Evolutionary conservation across 805 yeast genomes (phyloP).

Genomic region (Pichia gijzeniarum): DNA sequence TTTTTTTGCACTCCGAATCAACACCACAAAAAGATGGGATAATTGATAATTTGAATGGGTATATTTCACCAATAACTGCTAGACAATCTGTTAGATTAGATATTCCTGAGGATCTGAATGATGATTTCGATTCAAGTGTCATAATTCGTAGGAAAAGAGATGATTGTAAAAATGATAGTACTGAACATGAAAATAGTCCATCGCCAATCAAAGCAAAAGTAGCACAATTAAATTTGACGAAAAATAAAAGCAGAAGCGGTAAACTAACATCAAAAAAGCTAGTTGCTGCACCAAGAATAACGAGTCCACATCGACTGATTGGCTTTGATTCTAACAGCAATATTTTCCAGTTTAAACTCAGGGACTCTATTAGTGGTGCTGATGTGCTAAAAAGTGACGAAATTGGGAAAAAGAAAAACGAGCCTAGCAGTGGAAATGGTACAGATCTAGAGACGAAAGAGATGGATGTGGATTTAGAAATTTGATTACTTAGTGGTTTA

Average conservation of each 20-base stretch:
- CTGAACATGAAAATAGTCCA: background rate
- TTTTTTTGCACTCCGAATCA: conserved; percentile 6
- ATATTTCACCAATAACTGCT: background rate
- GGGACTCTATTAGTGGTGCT: conserved; percentile 1
- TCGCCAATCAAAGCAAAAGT: too few species aligned
- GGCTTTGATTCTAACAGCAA: conserved; percentile 13
- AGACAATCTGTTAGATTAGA: background rate
- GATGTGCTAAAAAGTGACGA: background rate
- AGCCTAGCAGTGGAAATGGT: background rate
- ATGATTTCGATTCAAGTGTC: conserved; percentile 8
- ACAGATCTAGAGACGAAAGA: too few species aligned
- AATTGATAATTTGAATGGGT: background rate
- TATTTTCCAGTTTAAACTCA: conserved; percentile 5
- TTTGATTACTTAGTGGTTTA: too few species aligned
- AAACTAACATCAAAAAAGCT: conserved; percentile 13
- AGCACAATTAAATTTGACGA: background rate
- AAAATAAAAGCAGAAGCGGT: background rate
- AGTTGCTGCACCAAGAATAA: conserved; percentile 16
- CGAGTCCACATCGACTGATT: conserved; percentile 17
- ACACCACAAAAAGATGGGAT: conserved; percentile 6
- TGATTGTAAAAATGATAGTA: background rate
- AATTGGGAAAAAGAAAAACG: background rate
- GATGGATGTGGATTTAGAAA: background rate
- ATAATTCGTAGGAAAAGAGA: background rate
- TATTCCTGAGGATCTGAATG: background rate